Base-by-base conservation (phyloP, 371 early-diverging fungal species). In the Dinochytrium kinnereticum region DNA sequence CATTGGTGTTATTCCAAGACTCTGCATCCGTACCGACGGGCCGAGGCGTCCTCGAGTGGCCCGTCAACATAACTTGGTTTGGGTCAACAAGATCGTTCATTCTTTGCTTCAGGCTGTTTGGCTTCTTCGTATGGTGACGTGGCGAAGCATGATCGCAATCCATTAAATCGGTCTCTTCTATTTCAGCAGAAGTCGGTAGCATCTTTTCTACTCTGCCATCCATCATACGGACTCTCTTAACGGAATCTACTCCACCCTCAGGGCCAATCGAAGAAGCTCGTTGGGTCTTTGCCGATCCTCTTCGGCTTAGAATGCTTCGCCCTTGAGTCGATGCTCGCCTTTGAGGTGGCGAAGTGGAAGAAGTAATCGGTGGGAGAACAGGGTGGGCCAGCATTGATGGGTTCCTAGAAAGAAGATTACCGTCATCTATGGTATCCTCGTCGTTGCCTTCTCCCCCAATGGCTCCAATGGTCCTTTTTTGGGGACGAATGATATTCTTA, bases 311-410 rank as follows among this genome's bases (percentile, higher is more conserved):
- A 13, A 44, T 44, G 7, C 44, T 19, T 13, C 44, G 44, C 19
- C 44, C 44, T 44, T 19, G 31, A 13, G 55, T 10, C n/a, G 68
- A 30, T 21, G 71, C 39, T 39, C 37, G 37, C 40, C 21, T 39
- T 10, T 37, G 64, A 26, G 10, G 64, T 50, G 3, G n/a, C n/a
- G n/a, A n/a, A 7, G 44, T 44, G 44, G 44, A 7, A 44, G 44
- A 7, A 44, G 69, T 17, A 40, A 69, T 69, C 33, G 75, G 75
- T 19, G 75, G 75, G 10, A 74, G 24, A 17, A 69, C 64, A 5
- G 50, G 64, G 1, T 28, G 50, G 26, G 50, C 21, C 3, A 50
- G 31, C 24, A 44, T 28, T 49, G 15, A 34, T 0, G 31, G 74
- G 26, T 19, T 34, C 24, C 30, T 38, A 13, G 44, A 44, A n/a